phyloP scores from a whole-genome alignment of 495 filamentous ascomycete genomes.

The Neurospora tetrasperma region DNA sequence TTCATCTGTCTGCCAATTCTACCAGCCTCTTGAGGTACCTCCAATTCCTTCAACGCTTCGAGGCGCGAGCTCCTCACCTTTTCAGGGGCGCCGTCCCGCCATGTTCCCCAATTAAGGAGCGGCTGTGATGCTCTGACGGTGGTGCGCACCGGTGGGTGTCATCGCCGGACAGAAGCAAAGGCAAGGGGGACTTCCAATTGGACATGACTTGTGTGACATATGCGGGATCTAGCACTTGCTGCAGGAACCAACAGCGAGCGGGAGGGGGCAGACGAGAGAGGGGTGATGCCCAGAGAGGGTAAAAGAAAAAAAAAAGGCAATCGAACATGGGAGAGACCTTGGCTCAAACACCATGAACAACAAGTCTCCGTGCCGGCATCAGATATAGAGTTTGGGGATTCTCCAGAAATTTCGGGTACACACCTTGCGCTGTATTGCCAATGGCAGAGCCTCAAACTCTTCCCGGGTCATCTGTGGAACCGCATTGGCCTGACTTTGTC shows the following conservation, averaged over 20 bases:
- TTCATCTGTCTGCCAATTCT: neutral
- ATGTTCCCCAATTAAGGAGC: neutral
- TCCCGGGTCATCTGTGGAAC: constrained; percentile 27
- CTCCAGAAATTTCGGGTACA: constrained; percentile 13
- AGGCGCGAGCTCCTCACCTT: neutral
- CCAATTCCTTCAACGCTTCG: neutral
- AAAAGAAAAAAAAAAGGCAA: neutral
- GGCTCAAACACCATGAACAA: neutral
- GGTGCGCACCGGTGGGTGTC: constrained; percentile 4
- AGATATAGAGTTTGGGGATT: neutral
- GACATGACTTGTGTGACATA: constrained; percentile 14
- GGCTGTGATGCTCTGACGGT: neutral
- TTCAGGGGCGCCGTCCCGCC: neutral
- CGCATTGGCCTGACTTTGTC: constrained; percentile 11
- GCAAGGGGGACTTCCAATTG: constrained; percentile 11
- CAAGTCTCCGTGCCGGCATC: neutral
- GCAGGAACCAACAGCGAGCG: constrained; percentile 17
- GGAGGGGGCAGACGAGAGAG: neutral
- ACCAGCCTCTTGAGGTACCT: neutral
- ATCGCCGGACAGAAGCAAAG: constrained; percentile 10
- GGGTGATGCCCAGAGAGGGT: neutral
- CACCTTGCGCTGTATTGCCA: constrained; percentile 48
- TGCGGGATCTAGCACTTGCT: constrained; percentile 18
- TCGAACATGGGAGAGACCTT: neutral
- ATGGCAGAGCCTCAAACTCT: constrained; percentile 42